Evolutionary conservation across 768 basidiomycete species (phyloP), one percentile per base, ranked within the genome.

Genomic region (Lactarius sp.): DNA sequence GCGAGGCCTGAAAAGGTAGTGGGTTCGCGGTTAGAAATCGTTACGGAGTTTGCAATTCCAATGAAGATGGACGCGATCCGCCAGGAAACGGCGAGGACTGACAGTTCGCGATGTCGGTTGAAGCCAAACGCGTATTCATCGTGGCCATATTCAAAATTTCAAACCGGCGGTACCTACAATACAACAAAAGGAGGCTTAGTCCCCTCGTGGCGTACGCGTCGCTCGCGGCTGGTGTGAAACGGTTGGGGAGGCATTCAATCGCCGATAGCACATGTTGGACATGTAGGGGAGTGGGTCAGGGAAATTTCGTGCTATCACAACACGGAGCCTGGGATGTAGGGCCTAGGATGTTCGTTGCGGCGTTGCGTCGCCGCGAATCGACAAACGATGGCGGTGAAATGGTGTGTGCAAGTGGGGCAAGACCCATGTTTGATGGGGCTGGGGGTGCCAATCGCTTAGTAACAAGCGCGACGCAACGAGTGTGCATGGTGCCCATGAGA

Each of bases 381-480:
- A 60, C 47, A 44, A 54, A 50, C 41, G 53, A 51, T 56, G 20
- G 8, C 49, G 50, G 64, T 56, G 64, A 60, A 56, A 51, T 56
- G 42, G 49, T 52, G 63, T 52, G 63, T 49, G 64, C 64, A 33
- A 65, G 49, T 65, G 59, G 59, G 22, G 50, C 54, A 41, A 60
- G 47, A 46, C 42, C 16, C 14, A 9, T 33, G 46, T 49, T 59
- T 64, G 58, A 44, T 51, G 59, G 16, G 39, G 50, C 9, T 18
- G 39, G 53, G 57, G 31, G 36, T 60, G 31, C 47, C 47, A 60
- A 56, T 65, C 64, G 64, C 64, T 60, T 65, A 64, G 62, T 59
- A 65, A 65, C 59, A 60, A 60, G 64, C 64, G 64, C 58, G 64
- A 56, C 64, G 59, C 63, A 51, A 64, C 63, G 63, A 64, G 42